Base-by-base conservation (phyloP, 768 basidiomycete species). In the Podaxis sp. region DNA sequence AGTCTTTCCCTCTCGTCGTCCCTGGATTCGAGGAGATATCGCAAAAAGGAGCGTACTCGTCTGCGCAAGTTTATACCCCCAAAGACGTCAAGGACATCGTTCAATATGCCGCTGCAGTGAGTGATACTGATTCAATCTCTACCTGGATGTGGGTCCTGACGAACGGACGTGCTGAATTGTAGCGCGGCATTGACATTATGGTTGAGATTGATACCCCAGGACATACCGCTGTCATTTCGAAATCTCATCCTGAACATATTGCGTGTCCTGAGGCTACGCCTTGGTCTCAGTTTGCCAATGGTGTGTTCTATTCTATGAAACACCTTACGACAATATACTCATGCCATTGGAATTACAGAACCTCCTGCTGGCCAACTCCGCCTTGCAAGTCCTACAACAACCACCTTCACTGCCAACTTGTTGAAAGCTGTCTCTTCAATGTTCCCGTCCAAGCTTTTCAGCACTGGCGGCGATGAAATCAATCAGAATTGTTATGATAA, bases 311-410 rank as follows among this genome's bases (percentile, higher is more conserved):
- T 53, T 33, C 17, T 22, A 33, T 10, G 33, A 33, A 33, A 33
- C n/a, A 24, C n/a, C 1, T n/a, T n/a, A 22, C 24, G 28, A 5
- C 3, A 56, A 10, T n/a, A 8, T 44, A 4, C 7, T 7, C 46
- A 15, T 26, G 24, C 37, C 15, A 26, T 55, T 49, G 4, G 2
- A 20, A 17, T 33, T 40, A 30, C 59, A 80, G 89, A 94, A 68
- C 93, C 94, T 4, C 93, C 93, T 0, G 85, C 93, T 0, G 93
- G 93, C 6, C 93, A 95, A 72, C 83, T 95, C 12, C 88, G 90
- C 49, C 80, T 95, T 56, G 87, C 88, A 0, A 80, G 83, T 10
- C 71, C 79, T 0, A 78, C 76, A 1, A 87, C 87, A 20, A 76
- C 82, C 60, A 77, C 82, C n/a, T 94, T 91, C 65, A 84, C 87